Evolutionary conservation across 345 rosid species (phyloP).

Genomic region (Melastoma malabathricum): DNA sequence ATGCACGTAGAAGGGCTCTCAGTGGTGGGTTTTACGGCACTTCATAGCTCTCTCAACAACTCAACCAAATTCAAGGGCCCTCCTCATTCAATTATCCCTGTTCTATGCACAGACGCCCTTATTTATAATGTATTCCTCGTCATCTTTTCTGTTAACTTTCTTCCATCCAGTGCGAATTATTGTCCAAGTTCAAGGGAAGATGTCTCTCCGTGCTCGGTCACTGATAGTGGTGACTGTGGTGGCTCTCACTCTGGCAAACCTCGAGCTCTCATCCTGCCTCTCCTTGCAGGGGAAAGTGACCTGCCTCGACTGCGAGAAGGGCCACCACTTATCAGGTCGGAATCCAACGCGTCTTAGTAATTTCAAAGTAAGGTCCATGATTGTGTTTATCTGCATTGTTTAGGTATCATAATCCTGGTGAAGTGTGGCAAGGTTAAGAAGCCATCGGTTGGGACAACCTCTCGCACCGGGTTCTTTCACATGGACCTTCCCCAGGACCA

Average conservation of each 20-base stretch:
- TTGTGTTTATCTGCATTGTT: not conserved
- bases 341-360: not conserved
- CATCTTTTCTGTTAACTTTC: not conserved
- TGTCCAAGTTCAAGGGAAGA: constrained; percentile 4
- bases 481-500: constrained; percentile 32
- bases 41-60: not conserved
- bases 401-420: constrained; percentile 49
- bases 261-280: constrained; percentile 25
- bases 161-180: not conserved
- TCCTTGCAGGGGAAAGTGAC: constrained; percentile 41
- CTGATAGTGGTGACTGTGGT: constrained; percentile 18
- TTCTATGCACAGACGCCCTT: not conserved
- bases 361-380: not conserved
- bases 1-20: not conserved
- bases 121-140: not conserved
- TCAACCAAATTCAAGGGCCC: not conserved
- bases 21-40: not conserved
- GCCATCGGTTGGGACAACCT: constrained; percentile 24
- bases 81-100: not conserved
- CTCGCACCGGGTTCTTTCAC: constrained; percentile 41
- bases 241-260: constrained; percentile 20
- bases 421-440: constrained; percentile 43
- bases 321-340: constrained; percentile 51
- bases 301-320: constrained; percentile 44
- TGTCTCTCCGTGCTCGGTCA: constrained; percentile 19